These are phyloP conservation scores for Penicillium ochrochloron DNA, from an alignment of 495 filamentous ascomycete genomes.

Conservation along the genomic window DNA sequence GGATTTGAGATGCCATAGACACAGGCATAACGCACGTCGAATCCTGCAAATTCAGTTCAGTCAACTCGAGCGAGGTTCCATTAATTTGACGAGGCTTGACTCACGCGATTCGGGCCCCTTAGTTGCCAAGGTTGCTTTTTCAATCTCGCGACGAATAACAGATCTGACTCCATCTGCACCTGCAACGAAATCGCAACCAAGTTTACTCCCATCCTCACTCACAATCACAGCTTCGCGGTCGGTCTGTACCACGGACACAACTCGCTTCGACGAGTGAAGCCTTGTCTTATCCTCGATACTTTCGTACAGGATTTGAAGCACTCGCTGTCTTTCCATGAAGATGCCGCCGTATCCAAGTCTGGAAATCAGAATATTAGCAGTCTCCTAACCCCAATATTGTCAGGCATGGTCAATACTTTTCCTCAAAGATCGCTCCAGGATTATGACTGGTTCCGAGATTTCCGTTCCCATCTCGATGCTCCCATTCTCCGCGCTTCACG, in stretches of 20 bases:
- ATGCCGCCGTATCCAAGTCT: background rate
- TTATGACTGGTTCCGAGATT: background rate
- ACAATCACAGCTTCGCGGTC: background rate
- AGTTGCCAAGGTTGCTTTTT: background rate
- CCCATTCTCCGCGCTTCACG: background rate
- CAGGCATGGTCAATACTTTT: background rate
- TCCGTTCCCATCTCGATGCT: background rate
- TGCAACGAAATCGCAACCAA: background rate
- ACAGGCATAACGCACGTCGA: background rate
- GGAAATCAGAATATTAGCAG: background rate
- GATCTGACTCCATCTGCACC: background rate
- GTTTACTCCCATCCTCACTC: background rate
- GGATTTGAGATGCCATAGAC: background rate
- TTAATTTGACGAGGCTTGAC: background rate
- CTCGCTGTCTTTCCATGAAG: background rate
- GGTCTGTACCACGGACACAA: background rate
- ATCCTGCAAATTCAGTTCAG: background rate
- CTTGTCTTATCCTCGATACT: background rate
- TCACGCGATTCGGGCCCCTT: background rate
- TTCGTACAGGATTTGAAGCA: background rate
- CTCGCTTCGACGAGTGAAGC: background rate
- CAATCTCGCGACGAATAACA: background rate
- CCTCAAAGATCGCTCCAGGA: background rate
- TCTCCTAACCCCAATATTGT: background rate
- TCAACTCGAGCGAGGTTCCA: background rate